These are phyloP conservation scores for Aureobasidium lini DNA, from an alignment of 2,329 filamentous ascomycete species.

Conservation along the genomic window DNA sequence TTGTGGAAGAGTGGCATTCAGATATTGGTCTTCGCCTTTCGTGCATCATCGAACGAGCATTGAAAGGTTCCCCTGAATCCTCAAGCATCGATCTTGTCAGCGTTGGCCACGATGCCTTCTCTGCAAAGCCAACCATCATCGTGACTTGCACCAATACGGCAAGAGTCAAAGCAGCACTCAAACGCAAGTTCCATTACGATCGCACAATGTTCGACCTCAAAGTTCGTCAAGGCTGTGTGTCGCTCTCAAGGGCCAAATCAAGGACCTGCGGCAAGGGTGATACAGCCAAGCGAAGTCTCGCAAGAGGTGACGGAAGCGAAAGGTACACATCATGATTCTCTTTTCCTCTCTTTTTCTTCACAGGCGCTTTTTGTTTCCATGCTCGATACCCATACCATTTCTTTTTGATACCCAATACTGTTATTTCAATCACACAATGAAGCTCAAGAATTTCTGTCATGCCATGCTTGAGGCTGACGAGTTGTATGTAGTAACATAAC, in stretches of 20 bases:
- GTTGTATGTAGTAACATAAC: slow-evolving; percentile 7
- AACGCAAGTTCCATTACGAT: slow-evolving; percentile 64
- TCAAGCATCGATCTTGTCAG: slow-evolving; percentile 71
- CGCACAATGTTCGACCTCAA: slow-evolving; percentile 57
- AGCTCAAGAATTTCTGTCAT: background rate
- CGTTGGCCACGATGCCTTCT: slow-evolving; percentile 60
- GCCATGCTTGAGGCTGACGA: slow-evolving; percentile 12
- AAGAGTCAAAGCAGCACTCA: slow-evolving; percentile 64
- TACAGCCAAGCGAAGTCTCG: slow-evolving; percentile 25
- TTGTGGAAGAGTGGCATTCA: slow-evolving; percentile 64
- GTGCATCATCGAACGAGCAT: slow-evolving; percentile 60
- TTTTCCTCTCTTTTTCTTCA: background rate
- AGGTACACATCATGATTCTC: slow-evolving; percentile 16
- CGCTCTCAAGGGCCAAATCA: slow-evolving; percentile 17
- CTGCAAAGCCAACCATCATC: slow-evolving; percentile 63
- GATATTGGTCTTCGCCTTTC: slow-evolving; percentile 67
- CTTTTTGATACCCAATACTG: background rate
- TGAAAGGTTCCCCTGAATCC: slow-evolving; percentile 66
- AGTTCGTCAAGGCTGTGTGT: slow-evolving; percentile 55
- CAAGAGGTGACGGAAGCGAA: slow-evolving; percentile 12
- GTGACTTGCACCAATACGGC: slow-evolving; percentile 69
- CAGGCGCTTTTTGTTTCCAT: background rate
- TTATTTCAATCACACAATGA: background rate
- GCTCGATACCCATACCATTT: slow-evolving; percentile 11
- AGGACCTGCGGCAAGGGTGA: slow-evolving; percentile 3